Conservation (phyloP, 2,329 filamentous ascomycete genomes). For the Chaetothyriales sp. region DNA sequence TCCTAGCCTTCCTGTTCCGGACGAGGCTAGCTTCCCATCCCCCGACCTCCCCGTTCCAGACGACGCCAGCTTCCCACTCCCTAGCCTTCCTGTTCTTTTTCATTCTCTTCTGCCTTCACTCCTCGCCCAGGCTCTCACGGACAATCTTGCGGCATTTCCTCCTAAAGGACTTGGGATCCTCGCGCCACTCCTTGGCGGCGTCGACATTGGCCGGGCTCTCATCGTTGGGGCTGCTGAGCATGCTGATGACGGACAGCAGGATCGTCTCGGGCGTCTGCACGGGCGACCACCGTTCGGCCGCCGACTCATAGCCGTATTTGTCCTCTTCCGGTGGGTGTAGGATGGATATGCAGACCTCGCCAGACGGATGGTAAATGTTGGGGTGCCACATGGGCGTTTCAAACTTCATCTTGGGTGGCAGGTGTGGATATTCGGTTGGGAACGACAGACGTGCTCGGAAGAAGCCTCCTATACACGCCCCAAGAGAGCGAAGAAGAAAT, state of each 20-base stretch:
- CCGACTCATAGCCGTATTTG: slow-evolving; percentile 81
- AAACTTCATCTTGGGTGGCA: slow-evolving; percentile 82
- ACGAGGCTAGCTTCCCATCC: too few relatives aligned
- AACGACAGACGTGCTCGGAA: slow-evolving; percentile 79
- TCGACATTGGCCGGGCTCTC: slow-evolving; percentile 94
- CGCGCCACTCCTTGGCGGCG: slow-evolving; percentile 78
- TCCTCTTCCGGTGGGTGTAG: slow-evolving; percentile 91
- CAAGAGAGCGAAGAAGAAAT: slow-evolving; percentile 2
- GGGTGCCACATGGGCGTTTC: slow-evolving; percentile 80
- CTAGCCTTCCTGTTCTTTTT: too few relatives aligned
- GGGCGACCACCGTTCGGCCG: slow-evolving; percentile 81
- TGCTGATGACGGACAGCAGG: slow-evolving; percentile 76
- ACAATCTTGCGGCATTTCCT: slow-evolving; percentile 65
- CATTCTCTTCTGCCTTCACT: slow-evolving; percentile 23
- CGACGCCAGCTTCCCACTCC: too few relatives aligned
- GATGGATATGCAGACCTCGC: slow-evolving; percentile 92
- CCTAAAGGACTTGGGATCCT: slow-evolving; percentile 67
- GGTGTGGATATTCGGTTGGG: slow-evolving; percentile 69
- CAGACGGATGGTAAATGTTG: slow-evolving; percentile 70
- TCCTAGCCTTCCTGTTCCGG: too few relatives aligned
- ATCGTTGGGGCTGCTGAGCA: slow-evolving; percentile 85
- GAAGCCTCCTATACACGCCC: slow-evolving; percentile 55
- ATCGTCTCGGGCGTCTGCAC: slow-evolving; percentile 95
- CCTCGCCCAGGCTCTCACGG: slow-evolving; percentile 65
- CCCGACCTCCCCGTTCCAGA: too few relatives aligned